Evolutionary conservation across 108 stramenopile species (phyloP).

Genomic region (Nitzschia sp.): DNA sequence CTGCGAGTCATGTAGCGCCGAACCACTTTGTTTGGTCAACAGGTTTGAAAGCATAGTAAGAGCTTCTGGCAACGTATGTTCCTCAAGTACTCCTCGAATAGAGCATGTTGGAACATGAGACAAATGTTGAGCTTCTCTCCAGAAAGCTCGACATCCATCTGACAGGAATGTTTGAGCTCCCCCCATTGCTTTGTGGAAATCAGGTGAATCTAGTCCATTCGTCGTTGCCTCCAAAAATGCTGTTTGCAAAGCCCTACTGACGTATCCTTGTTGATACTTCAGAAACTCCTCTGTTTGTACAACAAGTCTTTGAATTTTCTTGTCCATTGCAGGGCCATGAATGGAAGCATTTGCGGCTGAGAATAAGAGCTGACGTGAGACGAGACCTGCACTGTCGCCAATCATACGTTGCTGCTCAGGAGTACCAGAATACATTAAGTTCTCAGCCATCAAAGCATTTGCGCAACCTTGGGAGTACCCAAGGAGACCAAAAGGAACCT

Average conservation of each 20-base stretch:
- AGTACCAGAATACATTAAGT: conserved; percentile 72
- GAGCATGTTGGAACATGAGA: conserved; percentile 81
- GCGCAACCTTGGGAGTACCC: conserved; percentile 90
- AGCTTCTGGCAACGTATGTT: conserved; percentile 84
- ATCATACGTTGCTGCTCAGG: conserved; percentile 72
- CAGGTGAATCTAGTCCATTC: conserved; percentile 64
- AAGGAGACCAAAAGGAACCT: conserved; percentile 69
- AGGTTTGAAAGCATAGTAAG: conserved; percentile 79
- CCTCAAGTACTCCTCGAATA: conserved; percentile 76
- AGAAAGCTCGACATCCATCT: conserved; percentile 75
- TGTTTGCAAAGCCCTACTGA: conserved; percentile 73
- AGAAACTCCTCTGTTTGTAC: conserved; percentile 83
- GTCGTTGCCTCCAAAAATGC: conserved; percentile 64
- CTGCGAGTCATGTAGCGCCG: conserved; percentile 79
- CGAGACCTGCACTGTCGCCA: conserved; percentile 41
- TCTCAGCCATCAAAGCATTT: conserved; percentile 80
- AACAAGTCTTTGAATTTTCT: conserved; percentile 75
- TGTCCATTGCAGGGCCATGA: conserved; percentile 79
- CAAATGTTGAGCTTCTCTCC: conserved; percentile 85
- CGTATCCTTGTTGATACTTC: conserved; percentile 89
- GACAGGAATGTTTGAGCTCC: conserved; percentile 74
- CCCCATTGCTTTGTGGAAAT: conserved; percentile 84
- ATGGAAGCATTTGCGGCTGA: conserved; percentile 86
- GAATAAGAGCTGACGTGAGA: conserved; percentile 81
- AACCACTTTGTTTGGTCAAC: conserved; percentile 85